Conservation (phyloP, 176 grass and related monocot species). For the Poa annua region DNA sequence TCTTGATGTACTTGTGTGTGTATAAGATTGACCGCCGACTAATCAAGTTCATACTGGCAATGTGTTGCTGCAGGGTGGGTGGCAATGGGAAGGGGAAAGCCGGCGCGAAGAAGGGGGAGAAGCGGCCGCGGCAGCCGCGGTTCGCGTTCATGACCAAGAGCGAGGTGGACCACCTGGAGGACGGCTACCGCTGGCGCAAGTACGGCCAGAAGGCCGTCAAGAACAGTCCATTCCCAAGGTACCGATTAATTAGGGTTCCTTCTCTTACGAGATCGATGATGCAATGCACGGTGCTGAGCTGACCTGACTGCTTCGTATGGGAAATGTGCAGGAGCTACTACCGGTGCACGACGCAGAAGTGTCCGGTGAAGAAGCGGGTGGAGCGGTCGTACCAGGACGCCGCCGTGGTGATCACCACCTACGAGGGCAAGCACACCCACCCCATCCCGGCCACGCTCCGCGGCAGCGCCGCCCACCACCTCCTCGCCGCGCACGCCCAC, state of each 20-base stretch:
- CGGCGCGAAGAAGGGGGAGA: conserved; percentile 73
- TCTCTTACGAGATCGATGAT: neutral
- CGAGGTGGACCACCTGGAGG: conserved; percentile 92
- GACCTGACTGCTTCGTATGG: neutral
- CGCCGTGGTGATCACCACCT: conserved; percentile 86
- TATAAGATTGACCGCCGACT: neutral
- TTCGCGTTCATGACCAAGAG: conserved; percentile 98
- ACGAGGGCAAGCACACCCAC: conserved; percentile 92
- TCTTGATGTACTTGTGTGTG: neutral
- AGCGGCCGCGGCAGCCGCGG: conserved; percentile 67
- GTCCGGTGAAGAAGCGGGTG: conserved; percentile 97
- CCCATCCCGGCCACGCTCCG: conserved; percentile 72
- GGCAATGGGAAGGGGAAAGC: conserved; percentile 25
- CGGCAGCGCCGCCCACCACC: conserved; percentile 61
- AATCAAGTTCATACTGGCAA: neutral
- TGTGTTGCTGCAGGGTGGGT: conserved; percentile 7
- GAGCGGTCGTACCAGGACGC: conserved; percentile 88
- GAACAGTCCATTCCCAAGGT: conserved; percentile 97
- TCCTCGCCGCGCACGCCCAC: conserved; percentile 48
- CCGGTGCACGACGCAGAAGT: conserved; percentile 96
- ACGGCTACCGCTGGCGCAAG: conserved; percentile 96
- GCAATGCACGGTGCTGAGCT: neutral
- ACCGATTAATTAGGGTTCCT: neutral
- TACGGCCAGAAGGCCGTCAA: conserved; percentile 99
- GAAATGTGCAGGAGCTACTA: conserved; percentile 79